A percentile compares a stretch with the other conserved stretches of the same genome.
Conservation (phyloP, 768 basidiomycete genomes). For the Hemileccinum impolitum region DNA sequence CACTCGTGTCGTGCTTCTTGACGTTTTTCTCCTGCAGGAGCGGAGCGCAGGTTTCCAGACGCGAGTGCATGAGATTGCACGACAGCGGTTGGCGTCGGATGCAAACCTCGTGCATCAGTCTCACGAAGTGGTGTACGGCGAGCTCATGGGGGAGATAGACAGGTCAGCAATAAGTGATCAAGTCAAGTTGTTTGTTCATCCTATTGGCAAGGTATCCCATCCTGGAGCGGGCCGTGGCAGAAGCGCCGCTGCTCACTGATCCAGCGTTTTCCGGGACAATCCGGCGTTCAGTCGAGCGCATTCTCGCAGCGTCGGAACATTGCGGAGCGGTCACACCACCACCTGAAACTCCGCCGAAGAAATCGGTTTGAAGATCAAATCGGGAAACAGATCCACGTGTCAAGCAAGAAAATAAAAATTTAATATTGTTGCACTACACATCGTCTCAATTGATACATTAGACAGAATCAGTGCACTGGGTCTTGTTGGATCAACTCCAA, state of each 20-base stretch:
- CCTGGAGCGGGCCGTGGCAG: constrained; percentile 58
- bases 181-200: too few relatives aligned
- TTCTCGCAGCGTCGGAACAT: constrained; percentile 38
- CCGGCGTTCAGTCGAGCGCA: constrained; percentile 41
- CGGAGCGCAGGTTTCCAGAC: constrained; percentile 50
- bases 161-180: too few relatives aligned
- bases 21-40: neutral
- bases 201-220: constrained; percentile 72
- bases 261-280: constrained; percentile 42
- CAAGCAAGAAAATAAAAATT: neutral
- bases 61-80: constrained; percentile 60
- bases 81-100: constrained; percentile 52
- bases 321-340: neutral
- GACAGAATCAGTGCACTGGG: constrained; percentile 21
- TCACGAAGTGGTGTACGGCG: constrained; percentile 52
- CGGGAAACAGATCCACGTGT: neutral
- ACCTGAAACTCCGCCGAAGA: neutral
- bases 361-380: too few relatives aligned
- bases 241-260: constrained; percentile 48
- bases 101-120: constrained; percentile 49
- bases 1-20: too few relatives aligned
- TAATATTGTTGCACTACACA: neutral
- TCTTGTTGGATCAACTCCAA: constrained; percentile 51
- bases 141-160: constrained; percentile 71
- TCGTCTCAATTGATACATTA: too few relatives aligned